Evolutionary conservation across 2,329 filamentous ascomycete species (phyloP).

Genomic region (Fusarium sp.): DNA sequence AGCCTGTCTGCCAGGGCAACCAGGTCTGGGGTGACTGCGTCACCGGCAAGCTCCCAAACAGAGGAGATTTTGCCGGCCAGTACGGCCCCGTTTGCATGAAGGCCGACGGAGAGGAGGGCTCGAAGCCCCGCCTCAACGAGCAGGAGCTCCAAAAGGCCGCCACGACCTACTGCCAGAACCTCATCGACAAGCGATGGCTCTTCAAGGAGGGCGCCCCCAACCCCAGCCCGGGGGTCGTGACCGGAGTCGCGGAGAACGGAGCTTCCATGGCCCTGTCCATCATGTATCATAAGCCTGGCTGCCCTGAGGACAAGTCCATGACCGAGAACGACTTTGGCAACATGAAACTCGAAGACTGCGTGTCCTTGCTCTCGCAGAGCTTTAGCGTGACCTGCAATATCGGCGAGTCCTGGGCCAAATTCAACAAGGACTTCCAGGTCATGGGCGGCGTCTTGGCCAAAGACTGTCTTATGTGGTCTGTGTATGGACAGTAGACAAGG

Average conservation of each 20-base stretch:
- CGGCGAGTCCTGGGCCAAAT: conserved; percentile 4
- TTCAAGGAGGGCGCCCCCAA: conserved; percentile 9
- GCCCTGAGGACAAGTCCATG: conserved; percentile 12
- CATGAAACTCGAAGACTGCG: conserved; percentile 11
- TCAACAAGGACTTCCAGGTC: conserved; percentile 6
- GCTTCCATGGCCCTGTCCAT: conserved; percentile 4
- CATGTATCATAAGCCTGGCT: conserved; percentile 8
- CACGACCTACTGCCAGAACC: conserved; percentile 7
- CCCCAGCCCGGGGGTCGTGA: conserved; percentile 3
- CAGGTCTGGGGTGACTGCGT: conserved; percentile 10
- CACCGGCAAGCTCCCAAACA: conserved; percentile 10
- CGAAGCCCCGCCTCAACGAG: conserved; percentile 2
- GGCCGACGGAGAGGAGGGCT: conserved; percentile 7
- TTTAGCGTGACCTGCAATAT: conserved; percentile 5
- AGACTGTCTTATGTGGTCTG: conserved; percentile 12
- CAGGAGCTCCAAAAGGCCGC: conserved; percentile 14
- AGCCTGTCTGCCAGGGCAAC: conserved; percentile 8
- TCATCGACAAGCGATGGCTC: conserved; percentile 16
- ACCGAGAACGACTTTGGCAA: conserved; percentile 19
- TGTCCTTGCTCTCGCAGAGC: conserved; percentile 10
- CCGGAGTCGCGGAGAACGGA: conserved; percentile 8
- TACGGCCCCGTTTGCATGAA: conserved; percentile 16
- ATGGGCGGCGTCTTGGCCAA: conserved; percentile 11
- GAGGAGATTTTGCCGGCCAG: conserved; percentile 5
- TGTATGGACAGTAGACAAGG: conserved; percentile 5